These are phyloP conservation scores for Chaetomiaceae sp. DNA, from an alignment of 2,329 filamentous ascomycete genomes.

Conservation along the genomic window DNA sequence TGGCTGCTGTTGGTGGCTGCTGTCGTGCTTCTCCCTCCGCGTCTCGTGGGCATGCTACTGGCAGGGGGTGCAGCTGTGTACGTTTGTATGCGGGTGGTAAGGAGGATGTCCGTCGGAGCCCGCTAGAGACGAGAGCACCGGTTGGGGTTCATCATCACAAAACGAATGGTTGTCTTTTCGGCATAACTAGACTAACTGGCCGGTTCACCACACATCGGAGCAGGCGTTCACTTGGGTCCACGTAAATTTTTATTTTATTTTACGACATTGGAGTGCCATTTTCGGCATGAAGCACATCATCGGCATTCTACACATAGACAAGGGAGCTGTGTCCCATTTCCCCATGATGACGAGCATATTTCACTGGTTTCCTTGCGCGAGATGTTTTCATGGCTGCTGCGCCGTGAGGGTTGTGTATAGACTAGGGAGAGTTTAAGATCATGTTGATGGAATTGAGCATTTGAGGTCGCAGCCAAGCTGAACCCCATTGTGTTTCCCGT, in stretches of 20 bases:
- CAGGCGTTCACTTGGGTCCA: slow-evolving; percentile 20
- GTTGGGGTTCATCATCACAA: slow-evolving; percentile 8
- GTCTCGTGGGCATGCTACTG: slow-evolving; percentile 37
- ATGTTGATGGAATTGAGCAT: background rate
- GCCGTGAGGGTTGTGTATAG: background rate
- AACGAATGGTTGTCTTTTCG: slow-evolving; percentile 15
- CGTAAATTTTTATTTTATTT: slow-evolving; percentile 6
- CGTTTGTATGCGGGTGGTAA: slow-evolving; percentile 32
- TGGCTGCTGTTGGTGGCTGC: slow-evolving; percentile 42
- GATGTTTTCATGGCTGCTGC: background rate
- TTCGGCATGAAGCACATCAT: slow-evolving; percentile 5
- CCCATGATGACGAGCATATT: background rate
- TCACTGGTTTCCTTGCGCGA: background rate
- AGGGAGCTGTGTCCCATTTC: background rate
- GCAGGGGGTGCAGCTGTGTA: slow-evolving; percentile 38
- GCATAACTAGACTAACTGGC: slow-evolving; percentile 20
- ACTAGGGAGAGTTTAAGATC: background rate
- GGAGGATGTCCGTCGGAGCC: slow-evolving; percentile 8
- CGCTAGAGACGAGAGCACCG: background rate
- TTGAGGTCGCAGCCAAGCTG: background rate
- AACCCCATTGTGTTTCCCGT: background rate
- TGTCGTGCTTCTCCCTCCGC: slow-evolving; percentile 44
- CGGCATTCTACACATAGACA: slow-evolving; percentile 9
- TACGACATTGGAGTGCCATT: background rate
- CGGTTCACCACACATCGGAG: slow-evolving; percentile 17